phyloP scores from a whole-genome alignment of 495 filamentous ascomycete genomes.

The Trichoderma asperelloides region DNA sequence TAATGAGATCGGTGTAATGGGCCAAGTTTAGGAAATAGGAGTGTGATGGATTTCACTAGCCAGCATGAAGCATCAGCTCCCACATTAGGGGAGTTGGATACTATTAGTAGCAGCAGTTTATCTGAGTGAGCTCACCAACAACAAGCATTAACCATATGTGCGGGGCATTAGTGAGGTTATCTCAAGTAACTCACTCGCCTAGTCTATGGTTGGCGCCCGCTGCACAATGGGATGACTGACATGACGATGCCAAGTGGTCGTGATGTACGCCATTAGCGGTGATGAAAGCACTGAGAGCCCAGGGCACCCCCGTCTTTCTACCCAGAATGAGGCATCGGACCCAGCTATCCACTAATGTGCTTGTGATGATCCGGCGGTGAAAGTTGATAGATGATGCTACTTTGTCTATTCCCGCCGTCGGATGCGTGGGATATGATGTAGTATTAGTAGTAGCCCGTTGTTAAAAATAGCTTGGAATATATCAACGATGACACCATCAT shows the following conservation, averaged over 20 bases:
- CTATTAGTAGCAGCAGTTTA: too few relatives aligned
- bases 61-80: background rate
- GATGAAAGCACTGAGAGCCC: background rate
- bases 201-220: background rate
- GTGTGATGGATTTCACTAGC: background rate
- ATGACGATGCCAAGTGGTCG: background rate
- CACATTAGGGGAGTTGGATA: background rate
- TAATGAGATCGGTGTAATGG: background rate
- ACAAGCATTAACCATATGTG: background rate
- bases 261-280: background rate
- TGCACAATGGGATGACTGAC: background rate
- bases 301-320: conserved; percentile 1
- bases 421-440: background rate
- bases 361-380: conserved; percentile 3
- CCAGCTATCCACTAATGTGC: background rate
- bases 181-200: background rate
- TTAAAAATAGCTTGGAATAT: background rate
- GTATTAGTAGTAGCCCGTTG: background rate
- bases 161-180: background rate
- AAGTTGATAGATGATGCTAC: background rate
- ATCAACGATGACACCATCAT: conserved; percentile 1
- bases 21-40: background rate
- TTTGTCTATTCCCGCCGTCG: background rate
- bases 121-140: background rate
- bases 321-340: background rate